These are phyloP conservation scores for Hypomontagnella submonticulosa DNA, from an alignment of 495 filamentous ascomycete genomes.

Conservation along the genomic window DNA sequence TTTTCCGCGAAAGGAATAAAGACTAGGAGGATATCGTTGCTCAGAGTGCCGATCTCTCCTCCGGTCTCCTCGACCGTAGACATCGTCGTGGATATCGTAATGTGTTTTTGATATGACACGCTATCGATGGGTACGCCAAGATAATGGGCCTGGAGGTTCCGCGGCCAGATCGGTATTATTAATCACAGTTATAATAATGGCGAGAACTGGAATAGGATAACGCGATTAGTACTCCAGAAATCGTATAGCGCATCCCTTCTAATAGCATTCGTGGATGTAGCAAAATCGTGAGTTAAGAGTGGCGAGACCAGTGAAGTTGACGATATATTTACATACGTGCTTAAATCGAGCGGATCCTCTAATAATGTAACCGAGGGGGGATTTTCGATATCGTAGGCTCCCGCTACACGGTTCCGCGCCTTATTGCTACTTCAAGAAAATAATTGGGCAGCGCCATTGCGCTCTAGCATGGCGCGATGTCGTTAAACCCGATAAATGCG, in stretches of 20 bases:
- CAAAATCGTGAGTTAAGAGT: too few relatives aligned
- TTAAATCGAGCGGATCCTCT: not conserved
- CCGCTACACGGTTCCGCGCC: too few relatives aligned
- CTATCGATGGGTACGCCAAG: not conserved
- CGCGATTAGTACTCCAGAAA: too few relatives aligned
- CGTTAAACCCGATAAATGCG: constrained; percentile 9
- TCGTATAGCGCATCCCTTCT: too few relatives aligned
- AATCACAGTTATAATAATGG: too few relatives aligned
- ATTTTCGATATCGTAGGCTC: too few relatives aligned
- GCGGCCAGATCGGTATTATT: not conserved
- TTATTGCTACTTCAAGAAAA: too few relatives aligned
- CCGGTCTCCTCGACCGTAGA: constrained; percentile 1
- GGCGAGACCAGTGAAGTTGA: not conserved
- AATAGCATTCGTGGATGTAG: too few relatives aligned
- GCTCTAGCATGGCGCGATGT: too few relatives aligned
- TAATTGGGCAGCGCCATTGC: too few relatives aligned
- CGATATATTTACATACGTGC: not conserved
- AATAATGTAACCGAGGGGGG: constrained; percentile 17
- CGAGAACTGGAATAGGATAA: too few relatives aligned
- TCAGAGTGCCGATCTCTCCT: constrained; percentile 11
- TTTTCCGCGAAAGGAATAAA: constrained; percentile 23
- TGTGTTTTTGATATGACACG: too few relatives aligned
- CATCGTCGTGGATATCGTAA: constrained; percentile 14
- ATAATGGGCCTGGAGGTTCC: not conserved
- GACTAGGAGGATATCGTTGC: constrained; percentile 39